Percentiles rank a stretch among this genome's conserved stretches.
Evolutionary conservation across 768 basidiomycete genomes (phyloP).

Genomic region (Solioccasus polychromus): DNA sequence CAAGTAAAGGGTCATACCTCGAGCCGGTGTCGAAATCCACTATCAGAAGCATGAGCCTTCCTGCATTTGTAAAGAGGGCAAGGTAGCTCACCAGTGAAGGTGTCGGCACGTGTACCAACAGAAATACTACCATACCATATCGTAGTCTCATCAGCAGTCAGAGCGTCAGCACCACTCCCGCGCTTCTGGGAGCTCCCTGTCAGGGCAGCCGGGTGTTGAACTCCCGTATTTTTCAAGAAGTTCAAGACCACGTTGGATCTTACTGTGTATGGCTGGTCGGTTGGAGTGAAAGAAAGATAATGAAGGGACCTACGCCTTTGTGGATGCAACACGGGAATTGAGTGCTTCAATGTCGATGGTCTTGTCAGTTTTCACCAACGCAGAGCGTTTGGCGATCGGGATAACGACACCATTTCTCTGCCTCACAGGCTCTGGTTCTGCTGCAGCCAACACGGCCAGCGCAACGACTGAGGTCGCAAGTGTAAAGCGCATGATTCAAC

Average conservation of each 20-base stretch:
- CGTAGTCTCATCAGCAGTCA: neutral
- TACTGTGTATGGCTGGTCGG: neutral
- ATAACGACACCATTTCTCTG: too few species aligned
- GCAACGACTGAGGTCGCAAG: too few species aligned
- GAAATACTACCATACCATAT: conserved; percentile 14
- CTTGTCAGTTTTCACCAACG: too few species aligned
- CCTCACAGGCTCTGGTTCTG: too few species aligned
- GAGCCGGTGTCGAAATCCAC: conserved; percentile 29
- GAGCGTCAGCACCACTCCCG: neutral
- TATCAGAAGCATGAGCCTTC: neutral
- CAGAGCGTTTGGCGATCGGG: too few species aligned
- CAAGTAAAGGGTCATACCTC: conserved; percentile 11
- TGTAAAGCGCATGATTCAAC: too few species aligned
- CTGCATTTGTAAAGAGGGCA: neutral
- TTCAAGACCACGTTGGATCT: neutral
- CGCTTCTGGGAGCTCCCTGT: neutral
- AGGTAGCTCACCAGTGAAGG: conserved; percentile 3
- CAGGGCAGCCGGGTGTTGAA: neutral
- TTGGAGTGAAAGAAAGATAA: neutral
- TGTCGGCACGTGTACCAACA: conserved; percentile 4
- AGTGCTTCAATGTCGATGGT: too few species aligned
- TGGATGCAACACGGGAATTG: too few species aligned
- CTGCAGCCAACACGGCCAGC: too few species aligned
- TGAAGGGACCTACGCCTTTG: too few species aligned
- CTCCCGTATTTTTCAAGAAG: conserved; percentile 4